Evolutionary conservation across 2,329 filamentous ascomycete species (phyloP).

Genomic region (Aureobasidium sp.): DNA sequence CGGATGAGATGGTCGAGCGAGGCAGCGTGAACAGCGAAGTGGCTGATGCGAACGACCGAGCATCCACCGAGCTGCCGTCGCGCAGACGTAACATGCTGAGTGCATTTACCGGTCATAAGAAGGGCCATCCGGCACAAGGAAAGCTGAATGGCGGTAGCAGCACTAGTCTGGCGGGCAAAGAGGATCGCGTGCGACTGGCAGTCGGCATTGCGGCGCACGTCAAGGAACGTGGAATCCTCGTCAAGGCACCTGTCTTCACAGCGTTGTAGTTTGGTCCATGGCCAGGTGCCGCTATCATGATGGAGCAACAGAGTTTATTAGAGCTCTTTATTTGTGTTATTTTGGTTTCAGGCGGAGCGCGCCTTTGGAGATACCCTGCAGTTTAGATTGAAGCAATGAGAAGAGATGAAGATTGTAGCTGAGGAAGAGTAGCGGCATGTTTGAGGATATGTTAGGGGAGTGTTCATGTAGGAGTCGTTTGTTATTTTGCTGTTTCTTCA

Average conservation of each 20-base stretch:
- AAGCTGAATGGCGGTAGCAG: constrained; percentile 31
- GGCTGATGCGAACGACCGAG: constrained; percentile 22
- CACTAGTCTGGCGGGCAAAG: constrained; percentile 34
- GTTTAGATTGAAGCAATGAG: background rate
- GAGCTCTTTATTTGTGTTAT: background rate
- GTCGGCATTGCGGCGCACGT: constrained; percentile 43
- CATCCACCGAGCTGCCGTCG: constrained; percentile 18
- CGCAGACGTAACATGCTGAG: constrained; percentile 38
- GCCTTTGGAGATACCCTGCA: constrained; percentile 12
- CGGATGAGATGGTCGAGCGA: constrained; percentile 36
- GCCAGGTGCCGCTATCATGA: background rate
- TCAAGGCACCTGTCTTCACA: constrained; percentile 37
- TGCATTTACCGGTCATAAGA: constrained; percentile 33
- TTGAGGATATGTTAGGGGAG: background rate
- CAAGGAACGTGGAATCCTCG: constrained; percentile 41
- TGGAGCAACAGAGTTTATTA: background rate
- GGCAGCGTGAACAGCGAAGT: constrained; percentile 31
- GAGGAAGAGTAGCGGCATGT: background rate
- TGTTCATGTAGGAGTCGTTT: background rate
- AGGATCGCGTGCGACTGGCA: constrained; percentile 43
- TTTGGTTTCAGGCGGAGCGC: constrained; percentile 3
- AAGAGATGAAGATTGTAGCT: background rate
- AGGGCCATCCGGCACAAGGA: constrained; percentile 28
- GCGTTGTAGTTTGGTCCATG: background rate
- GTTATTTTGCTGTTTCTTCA: background rate